Evolutionary conservation across 1,284 basidiomycete species (phyloP).

Genomic region (Testicularia cyperi): DNA sequence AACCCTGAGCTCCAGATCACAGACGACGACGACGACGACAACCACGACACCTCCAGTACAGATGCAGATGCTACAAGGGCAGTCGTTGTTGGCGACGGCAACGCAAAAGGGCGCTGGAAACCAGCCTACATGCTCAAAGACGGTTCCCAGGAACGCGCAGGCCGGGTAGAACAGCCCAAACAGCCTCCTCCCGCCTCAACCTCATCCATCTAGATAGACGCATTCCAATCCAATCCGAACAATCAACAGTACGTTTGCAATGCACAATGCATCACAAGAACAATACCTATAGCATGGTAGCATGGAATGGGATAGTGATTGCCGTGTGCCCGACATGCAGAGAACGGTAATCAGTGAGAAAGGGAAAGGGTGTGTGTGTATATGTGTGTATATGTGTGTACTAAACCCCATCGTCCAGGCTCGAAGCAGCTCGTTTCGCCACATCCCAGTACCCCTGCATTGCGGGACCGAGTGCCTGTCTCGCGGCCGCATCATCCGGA

Average conservation of each 20-base stretch:
- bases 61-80: no score
- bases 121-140: constrained; percentile 81
- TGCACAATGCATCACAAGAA: no score
- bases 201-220: no score
- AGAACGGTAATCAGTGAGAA: no score
- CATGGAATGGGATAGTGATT: no score
- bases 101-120: constrained; percentile 61
- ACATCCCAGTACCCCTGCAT: constrained; percentile 89
- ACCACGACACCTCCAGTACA: neutral
- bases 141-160: constrained; percentile 72
- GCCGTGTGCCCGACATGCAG: no score
- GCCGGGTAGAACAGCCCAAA: constrained; percentile 51
- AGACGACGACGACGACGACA: constrained; percentile 7
- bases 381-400: no score
- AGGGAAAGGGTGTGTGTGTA: no score
- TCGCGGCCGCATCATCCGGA: constrained; percentile 79
- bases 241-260: no score
- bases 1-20: constrained; percentile 75
- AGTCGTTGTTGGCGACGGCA: constrained; percentile 19
- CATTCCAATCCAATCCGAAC: no score
- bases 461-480: constrained; percentile 79
- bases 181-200: neutral
- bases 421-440: constrained; percentile 66
- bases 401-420: constrained; percentile 6
- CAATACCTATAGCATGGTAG: no score